Base-by-base conservation (phyloP, 2,329 filamentous ascomycete genomes). In the Fusarium caatingaense region DNA sequence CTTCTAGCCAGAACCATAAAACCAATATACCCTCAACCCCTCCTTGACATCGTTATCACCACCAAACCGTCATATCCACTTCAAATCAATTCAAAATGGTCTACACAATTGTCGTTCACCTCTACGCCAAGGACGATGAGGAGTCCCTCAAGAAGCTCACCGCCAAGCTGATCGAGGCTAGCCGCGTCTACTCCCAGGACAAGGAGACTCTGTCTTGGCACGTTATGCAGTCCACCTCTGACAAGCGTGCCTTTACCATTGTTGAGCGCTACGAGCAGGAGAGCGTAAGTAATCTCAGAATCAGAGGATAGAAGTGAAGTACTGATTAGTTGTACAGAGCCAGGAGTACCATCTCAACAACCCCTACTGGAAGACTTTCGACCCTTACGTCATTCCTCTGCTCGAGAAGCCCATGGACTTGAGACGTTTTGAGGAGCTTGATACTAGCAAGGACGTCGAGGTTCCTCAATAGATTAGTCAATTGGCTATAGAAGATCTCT, bases 291-390 rank as follows among this genome's bases (percentile, higher is more conserved):
- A 34, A 10, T 4, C 2, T 3, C 30, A 8, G 13, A 32, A 8
- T 3, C 16, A 15, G 11, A 28, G 3, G 20, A 15, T 21, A 12
- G 9, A 2, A 10, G 3, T 15, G 15, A 11, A 27, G 18, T 51
- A 21, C 60, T 72, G 41, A 71, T 42, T 37, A 34, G 15, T 6
- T 56, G 8, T 54, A 3, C 25, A 86, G 81, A 85, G 82, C 74
- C 88, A 90, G 77, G 85, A 88, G 69, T 89, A 89, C 74, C 88
- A 90, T 76, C 83, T 90, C 20, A 85, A 87, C 75, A 92, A 92
- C 79, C 90, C 90, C 0, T 92, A 92, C 83, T 92, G 89, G 89
- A 86, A 92, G 82, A 92, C 91, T 1, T 93, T 93, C 73, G 91
- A 93, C 77, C 89, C 90, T 8, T 93, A 92, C 73, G 91, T 93